Conservation (phyloP, 2,329 filamentous ascomycete genomes). For the Pseudopyrenochaeta lycopersici region DNA sequence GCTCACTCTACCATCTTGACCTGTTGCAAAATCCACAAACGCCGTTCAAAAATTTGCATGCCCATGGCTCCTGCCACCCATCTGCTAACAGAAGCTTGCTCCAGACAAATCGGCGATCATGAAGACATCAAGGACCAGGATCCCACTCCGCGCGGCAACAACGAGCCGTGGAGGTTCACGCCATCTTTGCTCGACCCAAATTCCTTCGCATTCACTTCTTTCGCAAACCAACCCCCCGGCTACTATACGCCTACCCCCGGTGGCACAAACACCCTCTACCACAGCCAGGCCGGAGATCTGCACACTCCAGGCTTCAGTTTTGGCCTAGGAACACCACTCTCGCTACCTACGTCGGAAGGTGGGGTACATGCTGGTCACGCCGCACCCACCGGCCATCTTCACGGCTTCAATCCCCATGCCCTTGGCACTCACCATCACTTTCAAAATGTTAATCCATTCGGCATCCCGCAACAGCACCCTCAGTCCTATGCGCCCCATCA, state of each 20-base stretch:
- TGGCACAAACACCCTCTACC: constrained; percentile 80
- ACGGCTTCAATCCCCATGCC: constrained; percentile 67
- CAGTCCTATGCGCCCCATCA: constrained; percentile 76
- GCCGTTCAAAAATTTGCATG: constrained; percentile 1
- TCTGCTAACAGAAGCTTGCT: constrained; percentile 18
- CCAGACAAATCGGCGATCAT: constrained; percentile 56
- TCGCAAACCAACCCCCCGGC: constrained; percentile 80
- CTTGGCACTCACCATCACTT: constrained; percentile 56
- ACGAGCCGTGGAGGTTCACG: constrained; percentile 87
- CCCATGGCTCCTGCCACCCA: background rate
- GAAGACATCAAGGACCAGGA: constrained; percentile 77
- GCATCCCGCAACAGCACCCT: constrained; percentile 57
- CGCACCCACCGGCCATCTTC: constrained; percentile 61
- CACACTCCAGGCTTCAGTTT: constrained; percentile 82
- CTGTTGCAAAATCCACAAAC: too few relatives aligned
- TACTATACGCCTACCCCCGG: constrained; percentile 91
- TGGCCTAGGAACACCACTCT: constrained; percentile 81
- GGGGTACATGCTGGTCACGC: constrained; percentile 68
- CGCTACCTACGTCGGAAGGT: constrained; percentile 76
- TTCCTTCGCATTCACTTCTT: constrained; percentile 80
- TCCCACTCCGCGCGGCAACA: constrained; percentile 79
- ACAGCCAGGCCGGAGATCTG: constrained; percentile 83
- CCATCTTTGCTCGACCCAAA: constrained; percentile 88
- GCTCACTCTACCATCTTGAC: too few relatives aligned
- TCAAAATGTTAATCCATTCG: constrained; percentile 76